Percentiles rank a stretch among this genome's conserved stretches.
Evolutionary conservation across 352 stramenopile genomes (phyloP).

Genomic region (Elongisporangium prolatum): DNA sequence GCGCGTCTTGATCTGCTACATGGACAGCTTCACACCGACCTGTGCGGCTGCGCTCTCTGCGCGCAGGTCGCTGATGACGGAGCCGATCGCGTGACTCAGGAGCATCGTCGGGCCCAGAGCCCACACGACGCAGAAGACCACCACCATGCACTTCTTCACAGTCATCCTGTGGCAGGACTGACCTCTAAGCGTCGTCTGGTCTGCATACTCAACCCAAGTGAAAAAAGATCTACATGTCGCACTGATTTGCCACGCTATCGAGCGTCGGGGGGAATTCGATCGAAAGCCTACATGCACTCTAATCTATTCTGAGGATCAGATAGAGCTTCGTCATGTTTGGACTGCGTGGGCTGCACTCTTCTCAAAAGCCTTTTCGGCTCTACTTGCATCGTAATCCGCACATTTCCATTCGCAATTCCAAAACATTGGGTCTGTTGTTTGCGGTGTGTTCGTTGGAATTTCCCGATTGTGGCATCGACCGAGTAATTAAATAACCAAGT

Average conservation of each 20-base stretch:
- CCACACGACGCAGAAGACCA: background rate
- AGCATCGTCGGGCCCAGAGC: background rate
- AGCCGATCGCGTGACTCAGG: background rate
- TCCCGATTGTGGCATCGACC: background rate
- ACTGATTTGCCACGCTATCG: no score
- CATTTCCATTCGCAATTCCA: slow-evolving; percentile 14
- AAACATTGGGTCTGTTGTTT: no score
- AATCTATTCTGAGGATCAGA: no score
- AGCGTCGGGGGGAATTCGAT: no score
- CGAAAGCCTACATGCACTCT: no score
- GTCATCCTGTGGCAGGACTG: background rate
- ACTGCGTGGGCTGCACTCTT: no score
- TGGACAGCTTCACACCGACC: background rate
- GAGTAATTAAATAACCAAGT: background rate
- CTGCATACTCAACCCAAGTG: background rate
- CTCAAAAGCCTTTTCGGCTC: no score
- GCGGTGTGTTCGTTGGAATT: background rate
- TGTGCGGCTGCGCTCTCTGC: background rate
- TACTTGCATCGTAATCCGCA: no score
- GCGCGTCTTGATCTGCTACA: background rate
- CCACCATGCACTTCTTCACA: background rate
- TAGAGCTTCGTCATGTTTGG: no score
- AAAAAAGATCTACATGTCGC: no score
- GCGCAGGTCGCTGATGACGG: background rate
- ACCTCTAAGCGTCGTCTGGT: background rate